These are phyloP conservation scores for Candida odintsovae DNA, from an alignment of 805 yeast species.

Conservation along the genomic window DNA sequence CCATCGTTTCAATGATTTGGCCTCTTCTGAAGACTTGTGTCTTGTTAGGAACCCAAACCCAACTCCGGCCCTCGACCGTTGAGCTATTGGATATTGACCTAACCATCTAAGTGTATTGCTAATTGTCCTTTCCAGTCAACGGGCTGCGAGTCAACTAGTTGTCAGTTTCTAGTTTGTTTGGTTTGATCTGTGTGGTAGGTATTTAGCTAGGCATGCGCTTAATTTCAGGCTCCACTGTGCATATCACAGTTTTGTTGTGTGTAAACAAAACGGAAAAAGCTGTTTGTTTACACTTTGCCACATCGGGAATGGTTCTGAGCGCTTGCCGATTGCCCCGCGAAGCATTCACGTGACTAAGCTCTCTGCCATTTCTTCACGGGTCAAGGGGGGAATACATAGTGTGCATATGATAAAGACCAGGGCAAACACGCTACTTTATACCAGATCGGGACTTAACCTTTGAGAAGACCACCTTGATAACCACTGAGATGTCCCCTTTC, in stretches of 20 bases:
- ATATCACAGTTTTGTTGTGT: background rate
- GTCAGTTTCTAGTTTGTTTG: background rate
- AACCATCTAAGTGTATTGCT: background rate
- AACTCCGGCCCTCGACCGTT: slow-evolving; percentile 24
- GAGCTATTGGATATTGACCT: background rate
- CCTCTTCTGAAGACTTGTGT: slow-evolving; percentile 56
- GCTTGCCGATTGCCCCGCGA: background rate
- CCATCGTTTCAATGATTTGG: slow-evolving; percentile 41
- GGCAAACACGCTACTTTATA: no score
- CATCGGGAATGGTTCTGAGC: background rate
- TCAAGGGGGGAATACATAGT: no score
- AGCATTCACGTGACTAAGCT: background rate
- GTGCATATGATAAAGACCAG: no score
- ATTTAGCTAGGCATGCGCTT: background rate
- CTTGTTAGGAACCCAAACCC: slow-evolving; percentile 79
- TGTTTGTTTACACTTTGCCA: background rate
- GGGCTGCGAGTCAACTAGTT: background rate
- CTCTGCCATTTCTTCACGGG: background rate
- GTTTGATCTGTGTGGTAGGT: background rate
- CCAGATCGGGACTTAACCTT: background rate
- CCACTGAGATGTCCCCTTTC: background rate
- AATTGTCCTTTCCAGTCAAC: background rate
- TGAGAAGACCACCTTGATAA: background rate
- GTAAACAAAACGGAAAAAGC: background rate
- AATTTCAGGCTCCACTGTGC: background rate